phyloP scores from a whole-genome alignment of 805 yeast species.

The Torulaspora gathmanii region DNA sequence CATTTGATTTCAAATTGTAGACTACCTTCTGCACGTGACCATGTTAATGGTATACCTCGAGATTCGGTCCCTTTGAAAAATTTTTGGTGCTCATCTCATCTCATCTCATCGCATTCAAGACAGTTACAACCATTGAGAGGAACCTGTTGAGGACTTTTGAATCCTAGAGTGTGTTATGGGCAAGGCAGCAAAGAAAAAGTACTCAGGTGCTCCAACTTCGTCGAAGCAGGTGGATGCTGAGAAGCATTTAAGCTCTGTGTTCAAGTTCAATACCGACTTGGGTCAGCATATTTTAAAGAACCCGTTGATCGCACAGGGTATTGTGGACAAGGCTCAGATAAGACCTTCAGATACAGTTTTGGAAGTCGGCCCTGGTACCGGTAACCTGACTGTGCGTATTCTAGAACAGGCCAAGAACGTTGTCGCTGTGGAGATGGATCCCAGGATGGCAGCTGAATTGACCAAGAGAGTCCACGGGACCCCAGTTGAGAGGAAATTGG shows the following conservation, averaged over 20 bases:
- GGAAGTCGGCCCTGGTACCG: conserved; percentile 99
- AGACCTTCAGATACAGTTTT: conserved; percentile 88
- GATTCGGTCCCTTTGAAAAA: conserved; percentile 8
- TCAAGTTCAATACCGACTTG: conserved; percentile 92
- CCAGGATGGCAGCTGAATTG: conserved; percentile 99
- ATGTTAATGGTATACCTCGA: background rate
- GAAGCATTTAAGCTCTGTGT: conserved; percentile 66
- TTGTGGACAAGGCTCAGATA: conserved; percentile 92
- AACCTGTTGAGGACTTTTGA: background rate
- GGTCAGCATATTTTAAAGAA: conserved; percentile 97
- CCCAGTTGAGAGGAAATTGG: conserved; percentile 87
- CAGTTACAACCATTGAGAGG: background rate
- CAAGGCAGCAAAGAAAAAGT: conserved; percentile 61
- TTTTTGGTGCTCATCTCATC: conserved; percentile 13
- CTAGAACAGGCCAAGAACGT: conserved; percentile 89
- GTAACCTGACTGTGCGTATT: conserved; percentile 90
- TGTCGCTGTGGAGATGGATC: conserved; percentile 97
- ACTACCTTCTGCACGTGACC: conserved; percentile 4
- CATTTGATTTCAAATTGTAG: background rate
- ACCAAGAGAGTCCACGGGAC: conserved; percentile 97
- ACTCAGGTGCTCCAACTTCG: conserved; percentile 44
- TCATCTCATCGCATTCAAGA: conserved; percentile 8
- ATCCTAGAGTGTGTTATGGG: conserved; percentile 41
- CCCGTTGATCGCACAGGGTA: conserved; percentile 95
- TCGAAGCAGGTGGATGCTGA: conserved; percentile 63